phyloP scores from a whole-genome alignment of 23 red algal genomes.

The Gracilaria vermiculophylla region DNA sequence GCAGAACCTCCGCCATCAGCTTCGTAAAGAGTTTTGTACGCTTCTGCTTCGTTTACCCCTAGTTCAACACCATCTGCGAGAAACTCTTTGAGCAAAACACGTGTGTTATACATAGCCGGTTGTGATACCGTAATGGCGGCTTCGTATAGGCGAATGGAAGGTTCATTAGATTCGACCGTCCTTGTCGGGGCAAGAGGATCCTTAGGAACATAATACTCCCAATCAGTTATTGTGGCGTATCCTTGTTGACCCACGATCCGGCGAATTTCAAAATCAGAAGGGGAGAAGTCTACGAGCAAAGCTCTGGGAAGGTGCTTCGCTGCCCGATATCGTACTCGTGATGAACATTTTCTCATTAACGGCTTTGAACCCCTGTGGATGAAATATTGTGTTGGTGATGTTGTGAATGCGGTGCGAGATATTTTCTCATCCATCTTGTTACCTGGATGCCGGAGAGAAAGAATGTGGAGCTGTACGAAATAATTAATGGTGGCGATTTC shows the following conservation, averaged over 20 bases:
- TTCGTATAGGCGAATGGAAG: conserved; percentile 73
- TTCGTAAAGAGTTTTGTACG: conserved; percentile 63
- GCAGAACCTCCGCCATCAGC: conserved; percentile 4
- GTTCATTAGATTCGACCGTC: conserved; percentile 49
- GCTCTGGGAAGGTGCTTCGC: not conserved
- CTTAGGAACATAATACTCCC: conserved; percentile 70
- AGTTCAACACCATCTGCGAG: conserved; percentile 55
- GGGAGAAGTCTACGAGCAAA: conserved; percentile 34
- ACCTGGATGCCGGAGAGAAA: not conserved
- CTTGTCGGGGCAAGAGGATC: conserved; percentile 68
- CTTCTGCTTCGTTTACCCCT: conserved; percentile 75
- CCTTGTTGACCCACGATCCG: conserved; percentile 68
- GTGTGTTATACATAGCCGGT: conserved; percentile 50
- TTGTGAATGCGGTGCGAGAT: not conserved
- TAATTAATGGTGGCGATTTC: not conserved
- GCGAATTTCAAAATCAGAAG: conserved; percentile 80
- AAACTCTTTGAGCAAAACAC: conserved; percentile 87
- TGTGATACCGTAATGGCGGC: conserved; percentile 33
- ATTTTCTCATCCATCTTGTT: not conserved
- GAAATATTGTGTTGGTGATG: not conserved
- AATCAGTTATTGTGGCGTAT: conserved; percentile 75
- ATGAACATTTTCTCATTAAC: not conserved
- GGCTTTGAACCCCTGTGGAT: not conserved
- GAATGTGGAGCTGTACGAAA: not conserved
- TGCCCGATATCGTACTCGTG: not conserved